Evolutionary conservation across 352 stramenopile genomes (phyloP), one percentile per base, ranked within the genome.

Genomic region (Aphanomyces stellatus): DNA sequence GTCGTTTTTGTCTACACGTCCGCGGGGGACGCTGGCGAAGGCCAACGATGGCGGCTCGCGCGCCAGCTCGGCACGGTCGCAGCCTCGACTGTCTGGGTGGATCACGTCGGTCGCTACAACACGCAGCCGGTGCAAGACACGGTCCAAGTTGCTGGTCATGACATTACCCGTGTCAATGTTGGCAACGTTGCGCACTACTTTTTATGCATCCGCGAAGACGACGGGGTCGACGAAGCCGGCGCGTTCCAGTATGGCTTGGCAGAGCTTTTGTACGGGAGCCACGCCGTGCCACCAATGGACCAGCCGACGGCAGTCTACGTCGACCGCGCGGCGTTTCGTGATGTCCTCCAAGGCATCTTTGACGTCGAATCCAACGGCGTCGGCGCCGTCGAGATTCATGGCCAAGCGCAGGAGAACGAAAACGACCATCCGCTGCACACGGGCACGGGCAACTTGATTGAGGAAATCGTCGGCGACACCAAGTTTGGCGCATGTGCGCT

Each of bases 131-230:
- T 22, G 10, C 53, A 24, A 10, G 28, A 51, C 4, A 53, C 37
- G 0, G 55, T 53, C 17, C 24, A 15, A 0, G 24, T 63, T 4
- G 28, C 10, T 22, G 24, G 19, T 6, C 55, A 63, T 53, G 13
- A 17, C 55, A 53, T 63, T 6, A 63, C 55, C 7, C 40, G 41
- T 10, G 28, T 64, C 30, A 56, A 30, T 11, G 25, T 56, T 30
- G 56, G 56, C 15, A 64, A 64, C 41, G 56, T 35, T 25, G 25
- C 51, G 4, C 56, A 64, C 33, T 64, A 64, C 41, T 64, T 64
- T 22, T 24, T 64, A 5, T 35, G 56, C 19, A 19, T 64, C 4
- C 41, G 25, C 3, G 56, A 64, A 53, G 56, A 49, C 1, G 31
- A 24, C 7, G 56, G 40, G 6, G n/a, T 19, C 2, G 49, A 35